Percentiles rank a stretch among this genome's conserved stretches.
These are phyloP conservation scores for Hypoxylon trugodes DNA, from an alignment of 495 filamentous ascomycete genomes.

Conservation along the genomic window DNA sequence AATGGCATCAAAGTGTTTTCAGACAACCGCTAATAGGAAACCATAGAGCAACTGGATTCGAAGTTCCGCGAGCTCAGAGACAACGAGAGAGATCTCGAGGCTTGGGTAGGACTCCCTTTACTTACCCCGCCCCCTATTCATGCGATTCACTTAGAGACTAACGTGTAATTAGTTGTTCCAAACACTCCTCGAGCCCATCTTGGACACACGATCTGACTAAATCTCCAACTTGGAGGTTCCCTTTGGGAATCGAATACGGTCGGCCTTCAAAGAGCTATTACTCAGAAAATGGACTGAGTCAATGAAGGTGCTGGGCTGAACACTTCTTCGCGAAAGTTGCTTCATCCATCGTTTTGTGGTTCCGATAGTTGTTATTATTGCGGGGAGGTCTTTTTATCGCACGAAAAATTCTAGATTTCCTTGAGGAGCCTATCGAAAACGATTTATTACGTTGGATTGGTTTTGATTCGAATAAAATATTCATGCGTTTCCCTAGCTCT, in stretches of 20 bases:
- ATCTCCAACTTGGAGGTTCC: not conserved
- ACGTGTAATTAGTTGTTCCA: conserved; percentile 29
- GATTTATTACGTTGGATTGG: too few species aligned
- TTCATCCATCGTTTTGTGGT: not conserved
- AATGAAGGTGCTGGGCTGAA: not conserved
- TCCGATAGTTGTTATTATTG: conserved; percentile 1
- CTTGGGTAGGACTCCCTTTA: conserved; percentile 24
- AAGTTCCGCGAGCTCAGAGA: conserved; percentile 26
- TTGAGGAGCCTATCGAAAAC: too few species aligned
- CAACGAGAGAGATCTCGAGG: conserved; percentile 31
- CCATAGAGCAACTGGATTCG: conserved; percentile 24
- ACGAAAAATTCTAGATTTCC: not conserved
- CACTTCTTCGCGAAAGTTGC: not conserved
- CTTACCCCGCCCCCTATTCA: not conserved
- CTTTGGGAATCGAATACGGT: not conserved
- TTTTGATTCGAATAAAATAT: too few species aligned
- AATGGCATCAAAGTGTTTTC: not conserved
- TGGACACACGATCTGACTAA: conserved; percentile 15
- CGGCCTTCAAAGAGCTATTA: not conserved
- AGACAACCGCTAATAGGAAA: not conserved
- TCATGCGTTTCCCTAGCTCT: too few species aligned
- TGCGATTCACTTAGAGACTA: not conserved
- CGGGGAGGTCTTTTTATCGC: not conserved
- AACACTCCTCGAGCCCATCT: conserved; percentile 32
- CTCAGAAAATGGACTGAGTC: not conserved